phyloP scores from a whole-genome alignment of 2,329 filamentous ascomycete genomes.

The Colletotrichum chlorophyti region DNA sequence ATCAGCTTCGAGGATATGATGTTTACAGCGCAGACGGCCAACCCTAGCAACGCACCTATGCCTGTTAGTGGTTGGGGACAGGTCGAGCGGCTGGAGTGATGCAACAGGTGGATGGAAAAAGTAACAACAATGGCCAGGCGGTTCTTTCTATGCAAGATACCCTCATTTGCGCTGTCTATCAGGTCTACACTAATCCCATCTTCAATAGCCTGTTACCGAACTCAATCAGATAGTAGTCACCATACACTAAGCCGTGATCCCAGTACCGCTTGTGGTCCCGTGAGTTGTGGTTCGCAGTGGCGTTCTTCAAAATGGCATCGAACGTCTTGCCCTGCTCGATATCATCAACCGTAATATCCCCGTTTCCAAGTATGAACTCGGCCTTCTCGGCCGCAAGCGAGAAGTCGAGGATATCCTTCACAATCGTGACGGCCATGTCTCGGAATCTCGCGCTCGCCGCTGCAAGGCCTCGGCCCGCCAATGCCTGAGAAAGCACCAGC shows the following conservation, averaged over 20 bases:
- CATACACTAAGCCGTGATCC: conserved; percentile 54
- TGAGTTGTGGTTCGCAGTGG: conserved; percentile 43
- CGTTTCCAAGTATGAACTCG: background rate
- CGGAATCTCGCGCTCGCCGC: conserved; percentile 33
- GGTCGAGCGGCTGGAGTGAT: conserved; percentile 14
- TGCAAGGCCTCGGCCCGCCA: conserved; percentile 30
- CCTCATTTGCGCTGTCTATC: background rate
- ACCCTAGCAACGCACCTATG: background rate
- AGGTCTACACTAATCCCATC: conserved; percentile 34
- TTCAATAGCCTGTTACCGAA: conserved; percentile 51
- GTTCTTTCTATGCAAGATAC: conserved; percentile 16
- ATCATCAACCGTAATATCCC: background rate
- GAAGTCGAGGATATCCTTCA: conserved; percentile 38
- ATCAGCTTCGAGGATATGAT: conserved; percentile 45
- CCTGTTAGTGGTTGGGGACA: conserved; percentile 16
- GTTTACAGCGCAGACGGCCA: conserved; percentile 33
- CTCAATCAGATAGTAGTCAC: conserved; percentile 55
- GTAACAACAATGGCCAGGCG: background rate
- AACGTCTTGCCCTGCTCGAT: conserved; percentile 32
- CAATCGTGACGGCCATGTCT: conserved; percentile 37
- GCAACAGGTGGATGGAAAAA: background rate
- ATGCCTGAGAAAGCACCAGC: conserved; percentile 44
- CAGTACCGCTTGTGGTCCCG: conserved; percentile 39
- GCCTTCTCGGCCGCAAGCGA: conserved; percentile 34
- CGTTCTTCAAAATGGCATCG: conserved; percentile 41